Evolutionary conservation across 1,284 basidiomycete genomes (phyloP), one percentile per base, ranked within the genome.

Genomic region (Heterobasidion occidentale): DNA sequence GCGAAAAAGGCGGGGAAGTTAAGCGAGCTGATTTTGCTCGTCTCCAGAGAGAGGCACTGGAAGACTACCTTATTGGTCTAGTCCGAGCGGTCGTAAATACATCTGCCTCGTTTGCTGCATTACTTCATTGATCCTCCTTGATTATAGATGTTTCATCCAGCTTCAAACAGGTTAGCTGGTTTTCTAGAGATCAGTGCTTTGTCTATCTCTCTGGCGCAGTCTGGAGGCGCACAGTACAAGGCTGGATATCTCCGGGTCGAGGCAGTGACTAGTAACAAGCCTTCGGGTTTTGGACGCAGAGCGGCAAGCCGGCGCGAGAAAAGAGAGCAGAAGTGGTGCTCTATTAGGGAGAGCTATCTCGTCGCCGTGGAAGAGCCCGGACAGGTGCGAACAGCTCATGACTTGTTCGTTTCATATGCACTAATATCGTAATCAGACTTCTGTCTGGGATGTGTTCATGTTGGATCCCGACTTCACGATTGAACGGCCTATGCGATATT

Each of bases 141-240:
- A 27, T 46, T 34, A n/a, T 62, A 97, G 92, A 97, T 98, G 91
- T 98, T 98, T 74, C 91, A 94, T 64, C 92, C 96, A 1, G 87
- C 94, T 48, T 86, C 93, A 0, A 99, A 98, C 65, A 85, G 95
- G 27, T 73, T 99, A 0, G 89, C 91, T 59, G 87, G 87, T n/a
- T 99, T 99, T 72, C 82, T 99, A 56, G 97, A 99, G 70, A 81
- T 99, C 51, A 95, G 92, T 51, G 88, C 94, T 0, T 75, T 99
- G 34, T 95, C 90, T 2, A 84, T 98, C 55, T 73, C 84, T 7
- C 80, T 96, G 7, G 92, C 94, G 0, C 88, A 85, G 44, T 84
- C 87, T 6, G 92, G 93, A 7, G 94, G 95, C 2, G 69, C 77
- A 8, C 90, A 92, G 64, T 86, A 90, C 63, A 99, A 99, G 71